Evolutionary conservation across 2,329 filamentous ascomycete species (phyloP), one percentile per base, ranked within the genome.

Genomic region (Aspergillus costaricaensis): DNA sequence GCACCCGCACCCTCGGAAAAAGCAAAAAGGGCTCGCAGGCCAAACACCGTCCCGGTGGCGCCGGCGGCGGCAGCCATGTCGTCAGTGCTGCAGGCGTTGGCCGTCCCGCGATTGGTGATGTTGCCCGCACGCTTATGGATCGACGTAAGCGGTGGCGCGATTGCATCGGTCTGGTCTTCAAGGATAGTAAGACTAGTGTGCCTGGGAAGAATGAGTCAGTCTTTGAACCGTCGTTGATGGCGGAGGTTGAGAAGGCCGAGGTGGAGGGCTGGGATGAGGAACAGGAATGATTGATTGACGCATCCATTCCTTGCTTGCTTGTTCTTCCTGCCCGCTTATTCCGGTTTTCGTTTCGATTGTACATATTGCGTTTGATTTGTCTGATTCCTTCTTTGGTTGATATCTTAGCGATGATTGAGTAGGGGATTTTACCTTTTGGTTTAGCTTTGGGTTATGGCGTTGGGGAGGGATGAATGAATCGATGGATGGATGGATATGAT

Each of bases 101-200:
- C 55, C 84, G 84, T n/a, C 82, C 82, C 36, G 82, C 80, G 14
- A 96, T 99, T 57, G 95, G 95, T 27, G 95, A 99, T 76, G 84
- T 92, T 60, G 95, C 95, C 3, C 88, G 92, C 73, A 94, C 88
- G 48, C 82, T 99, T 25, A 97, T 99, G 93, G 93, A 97, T 75
- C 85, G 94, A 61, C 86, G 93, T 58, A 85, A 87, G 72, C 87
- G 92, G 67, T 99, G 95, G 94, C 92, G 92, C 65, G 90, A 92
- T 65, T 93, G 87, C 41, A 96, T 99, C 66, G 91, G 92, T 0
- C 90, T 91, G 0, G 92, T 98, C 0, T 96, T 99, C 69, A 89
- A 93, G 62, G 91, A 91, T 68, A 91, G 93, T 68, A 89, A 87
- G 68, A 84, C 92, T 38, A 86, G 85, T 58, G 88, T 97, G 44